These are phyloP conservation scores for Sphaerosporella brunnea DNA, from an alignment of 495 filamentous ascomycete species.

Conservation along the genomic window DNA sequence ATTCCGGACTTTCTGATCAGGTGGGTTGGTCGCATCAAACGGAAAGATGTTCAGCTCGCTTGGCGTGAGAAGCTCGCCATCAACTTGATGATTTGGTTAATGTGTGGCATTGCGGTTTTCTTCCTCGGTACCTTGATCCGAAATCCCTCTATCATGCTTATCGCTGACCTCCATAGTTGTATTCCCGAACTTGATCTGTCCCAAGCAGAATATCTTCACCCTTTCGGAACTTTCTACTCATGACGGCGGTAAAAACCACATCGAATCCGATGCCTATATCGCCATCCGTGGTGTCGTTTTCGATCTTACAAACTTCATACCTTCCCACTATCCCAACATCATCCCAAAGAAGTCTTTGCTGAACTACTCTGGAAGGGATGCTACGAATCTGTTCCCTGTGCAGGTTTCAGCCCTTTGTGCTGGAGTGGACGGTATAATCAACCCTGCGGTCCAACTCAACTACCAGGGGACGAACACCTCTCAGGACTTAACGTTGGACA, in stretches of 20 bases:
- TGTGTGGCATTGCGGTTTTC: constrained; percentile 62
- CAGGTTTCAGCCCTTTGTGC: constrained; percentile 87
- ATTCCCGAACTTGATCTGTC: constrained; percentile 80
- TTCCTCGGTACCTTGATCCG: constrained; percentile 32
- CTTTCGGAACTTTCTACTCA: constrained; percentile 53
- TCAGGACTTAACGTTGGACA: constrained; percentile 47
- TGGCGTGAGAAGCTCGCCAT: constrained; percentile 98
- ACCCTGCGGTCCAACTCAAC: constrained; percentile 58
- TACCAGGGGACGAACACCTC: constrained; percentile 60
- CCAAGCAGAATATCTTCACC: constrained; percentile 74
- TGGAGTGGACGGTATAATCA: constrained; percentile 46
- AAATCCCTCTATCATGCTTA: neutral
- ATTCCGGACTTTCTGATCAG: constrained; percentile 73
- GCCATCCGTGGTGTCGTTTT: constrained; percentile 82
- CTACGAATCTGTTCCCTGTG: constrained; percentile 75
- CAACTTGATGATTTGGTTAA: constrained; percentile 92
- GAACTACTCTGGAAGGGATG: constrained; percentile 72
- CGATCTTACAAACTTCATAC: constrained; percentile 55
- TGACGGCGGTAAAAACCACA: constrained; percentile 37
- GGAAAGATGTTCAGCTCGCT: constrained; percentile 81
- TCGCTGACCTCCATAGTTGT: constrained; percentile 36
- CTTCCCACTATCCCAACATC: constrained; percentile 61
- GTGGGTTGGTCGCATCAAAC: constrained; percentile 64
- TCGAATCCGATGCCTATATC: constrained; percentile 38
- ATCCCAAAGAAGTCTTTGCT: constrained; percentile 47